A percentile compares a stretch with the other conserved stretches of the same genome.
Conservation (phyloP, 768 basidiomycete genomes). For the Boletus edulis region DNA sequence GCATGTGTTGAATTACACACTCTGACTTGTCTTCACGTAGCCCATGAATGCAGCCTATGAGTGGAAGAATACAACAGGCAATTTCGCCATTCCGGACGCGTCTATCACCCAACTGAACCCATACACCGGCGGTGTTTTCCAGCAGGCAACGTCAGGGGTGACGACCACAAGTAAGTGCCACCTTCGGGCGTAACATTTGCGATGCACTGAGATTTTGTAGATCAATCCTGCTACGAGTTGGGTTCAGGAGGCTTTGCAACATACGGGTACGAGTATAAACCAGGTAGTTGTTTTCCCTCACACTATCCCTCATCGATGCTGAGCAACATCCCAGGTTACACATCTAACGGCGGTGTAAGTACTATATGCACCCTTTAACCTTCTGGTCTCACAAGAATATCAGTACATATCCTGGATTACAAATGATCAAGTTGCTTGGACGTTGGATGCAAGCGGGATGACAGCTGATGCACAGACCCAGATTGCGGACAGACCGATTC, state of each 20-base stretch:
- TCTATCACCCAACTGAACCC: slow-evolving; percentile 54
- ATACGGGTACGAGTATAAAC: slow-evolving; percentile 82
- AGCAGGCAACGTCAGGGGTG: slow-evolving; percentile 79
- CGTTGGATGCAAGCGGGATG: slow-evolving; percentile 60
- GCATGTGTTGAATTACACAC: background rate
- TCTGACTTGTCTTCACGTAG: slow-evolving; percentile 34
- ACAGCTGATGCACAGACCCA: slow-evolving; percentile 52
- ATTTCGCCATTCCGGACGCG: slow-evolving; percentile 53
- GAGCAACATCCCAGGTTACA: slow-evolving; percentile 17
- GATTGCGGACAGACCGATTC: slow-evolving; percentile 66
- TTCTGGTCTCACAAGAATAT: slow-evolving; percentile 5
- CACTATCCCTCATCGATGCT: background rate
- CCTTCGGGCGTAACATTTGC: background rate
- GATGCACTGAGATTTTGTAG: slow-evolving; percentile 30
- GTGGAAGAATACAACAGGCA: slow-evolving; percentile 66
- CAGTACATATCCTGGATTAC: slow-evolving; percentile 83
- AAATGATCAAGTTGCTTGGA: slow-evolving; percentile 64
- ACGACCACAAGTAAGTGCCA: slow-evolving; percentile 51
- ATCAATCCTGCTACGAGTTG: slow-evolving; percentile 66
- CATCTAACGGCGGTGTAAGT: slow-evolving; percentile 48
- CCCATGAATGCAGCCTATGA: slow-evolving; percentile 75
- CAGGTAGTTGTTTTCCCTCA: slow-evolving; percentile 41
- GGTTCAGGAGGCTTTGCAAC: slow-evolving; percentile 52
- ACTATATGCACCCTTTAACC: background rate
- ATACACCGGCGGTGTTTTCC: slow-evolving; percentile 74